These are phyloP conservation scores for Pythium vanterpoolii DNA, from an alignment of 352 stramenopile genomes.

Conservation along the genomic window DNA sequence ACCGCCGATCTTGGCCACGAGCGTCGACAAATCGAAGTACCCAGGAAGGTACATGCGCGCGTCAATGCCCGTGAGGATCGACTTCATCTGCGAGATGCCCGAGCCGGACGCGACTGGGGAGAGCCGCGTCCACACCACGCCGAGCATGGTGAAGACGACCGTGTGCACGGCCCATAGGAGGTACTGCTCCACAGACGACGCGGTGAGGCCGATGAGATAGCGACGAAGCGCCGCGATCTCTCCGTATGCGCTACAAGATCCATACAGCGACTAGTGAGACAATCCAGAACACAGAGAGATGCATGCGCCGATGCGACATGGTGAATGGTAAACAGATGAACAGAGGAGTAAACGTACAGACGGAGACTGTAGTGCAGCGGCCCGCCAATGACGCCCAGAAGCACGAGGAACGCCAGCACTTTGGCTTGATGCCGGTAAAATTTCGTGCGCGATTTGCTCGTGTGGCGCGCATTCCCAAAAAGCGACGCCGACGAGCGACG, in stretches of 20 bases:
- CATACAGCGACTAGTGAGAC: not conserved
- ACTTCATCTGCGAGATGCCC: slow-evolving; percentile 87
- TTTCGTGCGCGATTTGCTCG: slow-evolving; percentile 31
- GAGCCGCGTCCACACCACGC: slow-evolving; percentile 67
- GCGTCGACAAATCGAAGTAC: slow-evolving; percentile 81
- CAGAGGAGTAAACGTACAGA: slow-evolving; percentile 30
- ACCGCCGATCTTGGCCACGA: slow-evolving; percentile 89
- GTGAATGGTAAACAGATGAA: not conserved
- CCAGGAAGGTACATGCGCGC: slow-evolving; percentile 74
- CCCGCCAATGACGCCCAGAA: slow-evolving; percentile 78
- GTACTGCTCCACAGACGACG: slow-evolving; percentile 36
- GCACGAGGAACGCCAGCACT: slow-evolving; percentile 69
- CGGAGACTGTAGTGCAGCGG: slow-evolving; percentile 75
- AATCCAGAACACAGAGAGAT: slow-evolving; percentile 9
- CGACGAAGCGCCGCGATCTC: slow-evolving; percentile 41
- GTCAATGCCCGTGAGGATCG: slow-evolving; percentile 83
- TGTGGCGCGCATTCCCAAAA: slow-evolving; percentile 51
- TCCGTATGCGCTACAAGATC: slow-evolving; percentile 26
- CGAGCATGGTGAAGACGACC: slow-evolving; percentile 63
- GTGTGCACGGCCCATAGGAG: slow-evolving; percentile 64
- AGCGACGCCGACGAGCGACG: slow-evolving; percentile 55
- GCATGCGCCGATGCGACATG: slow-evolving; percentile 7
- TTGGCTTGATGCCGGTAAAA: slow-evolving; percentile 71
- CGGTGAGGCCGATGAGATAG: slow-evolving; percentile 37
- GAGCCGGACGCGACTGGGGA: slow-evolving; percentile 74